Evolutionary conservation across 352 stramenopile genomes (phyloP), one percentile per base, ranked within the genome.

Genomic region (Phytopythium vexans): DNA sequence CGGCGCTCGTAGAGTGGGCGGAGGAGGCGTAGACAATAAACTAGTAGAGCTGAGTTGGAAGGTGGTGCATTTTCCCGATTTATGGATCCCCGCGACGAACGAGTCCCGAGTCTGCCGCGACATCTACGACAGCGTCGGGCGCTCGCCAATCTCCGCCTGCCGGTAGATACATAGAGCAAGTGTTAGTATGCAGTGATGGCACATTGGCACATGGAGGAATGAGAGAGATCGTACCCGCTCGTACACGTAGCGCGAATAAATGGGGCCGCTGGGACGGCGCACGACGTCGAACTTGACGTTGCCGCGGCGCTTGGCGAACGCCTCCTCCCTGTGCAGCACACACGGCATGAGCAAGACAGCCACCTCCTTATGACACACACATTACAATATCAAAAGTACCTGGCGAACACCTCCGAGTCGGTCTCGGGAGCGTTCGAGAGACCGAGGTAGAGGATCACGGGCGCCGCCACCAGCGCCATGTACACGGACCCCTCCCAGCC

Each of bases 401-500:
- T 76, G 14, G 80, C 84, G 51, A 88, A 89, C 27, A 89, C 78
- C 52, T 92, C 77, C 68, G 81, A 91, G 70, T 94, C 74, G 46
- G 80, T 92, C 65, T 94, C 82, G 4, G 84, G 82, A 35, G 68
- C 80, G 69, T 92, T 92, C 40, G 66, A 87, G 48, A 94, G 66
- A 7, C 84, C 84, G 47, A 94, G 56, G 58, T 80, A 89, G 41
- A 94, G 77, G 35, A 94, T 49, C 45, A 89, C 64, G 5, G 84
- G 82, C 21, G 66, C 82, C 12, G 79, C 79, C 16, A 91, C 45
- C 59, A 94, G 80, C 8, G 69, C 77, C 70, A 91, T 74, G 66
- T 91, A 90, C 37, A 69, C 74, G 16, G 82, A 92, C 62, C 86
- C 88, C 64, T 94, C 82, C 77, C 81, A 94, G 32, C 84, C 84